Evolutionary conservation across 768 basidiomycete species (phyloP).

Genomic region (Rhizopogon vesiculosus): DNA sequence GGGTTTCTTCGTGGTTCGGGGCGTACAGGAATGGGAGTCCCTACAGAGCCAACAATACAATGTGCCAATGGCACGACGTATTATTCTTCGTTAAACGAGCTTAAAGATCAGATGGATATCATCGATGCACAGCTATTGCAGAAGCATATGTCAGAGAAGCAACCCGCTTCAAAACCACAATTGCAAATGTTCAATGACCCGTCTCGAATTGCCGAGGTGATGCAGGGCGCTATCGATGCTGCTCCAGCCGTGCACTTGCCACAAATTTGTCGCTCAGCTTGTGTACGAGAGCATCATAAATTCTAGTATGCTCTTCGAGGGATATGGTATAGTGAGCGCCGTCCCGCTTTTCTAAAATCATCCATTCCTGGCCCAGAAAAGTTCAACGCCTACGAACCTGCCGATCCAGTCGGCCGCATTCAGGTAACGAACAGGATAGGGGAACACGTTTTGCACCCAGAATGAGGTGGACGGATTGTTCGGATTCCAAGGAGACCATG

Average conservation of each 20-base stretch:
- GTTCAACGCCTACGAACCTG: not conserved
- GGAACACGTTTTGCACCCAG: too few species aligned
- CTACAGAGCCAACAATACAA: conserved; percentile 13
- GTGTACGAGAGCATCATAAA: conserved; percentile 16
- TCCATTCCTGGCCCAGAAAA: not conserved
- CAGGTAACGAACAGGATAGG: too few species aligned
- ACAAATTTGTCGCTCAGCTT: conserved; percentile 15
- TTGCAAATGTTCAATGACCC: conserved; percentile 7
- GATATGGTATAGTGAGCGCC: conserved; percentile 17
- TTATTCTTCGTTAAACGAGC: conserved; percentile 17
- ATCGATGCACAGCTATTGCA: conserved; percentile 16
- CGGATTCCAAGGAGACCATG: too few species aligned
- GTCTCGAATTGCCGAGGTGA: conserved; percentile 12
- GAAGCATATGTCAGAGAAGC: conserved; percentile 19
- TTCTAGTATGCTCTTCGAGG: conserved; percentile 17
- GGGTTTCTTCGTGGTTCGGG: too few species aligned
- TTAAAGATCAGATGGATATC: conserved; percentile 11
- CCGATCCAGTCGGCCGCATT: too few species aligned
- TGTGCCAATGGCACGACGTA: conserved; percentile 18
- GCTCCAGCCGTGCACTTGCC: conserved; percentile 16
- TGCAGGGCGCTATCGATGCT: conserved; percentile 13
- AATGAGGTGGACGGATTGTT: too few species aligned
- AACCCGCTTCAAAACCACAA: conserved; percentile 17
- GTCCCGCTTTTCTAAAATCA: too few species aligned
- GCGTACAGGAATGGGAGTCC: too few species aligned